phyloP scores from a whole-genome alignment of 306 rosid genomes.

The Inga leiocalycina region DNA sequence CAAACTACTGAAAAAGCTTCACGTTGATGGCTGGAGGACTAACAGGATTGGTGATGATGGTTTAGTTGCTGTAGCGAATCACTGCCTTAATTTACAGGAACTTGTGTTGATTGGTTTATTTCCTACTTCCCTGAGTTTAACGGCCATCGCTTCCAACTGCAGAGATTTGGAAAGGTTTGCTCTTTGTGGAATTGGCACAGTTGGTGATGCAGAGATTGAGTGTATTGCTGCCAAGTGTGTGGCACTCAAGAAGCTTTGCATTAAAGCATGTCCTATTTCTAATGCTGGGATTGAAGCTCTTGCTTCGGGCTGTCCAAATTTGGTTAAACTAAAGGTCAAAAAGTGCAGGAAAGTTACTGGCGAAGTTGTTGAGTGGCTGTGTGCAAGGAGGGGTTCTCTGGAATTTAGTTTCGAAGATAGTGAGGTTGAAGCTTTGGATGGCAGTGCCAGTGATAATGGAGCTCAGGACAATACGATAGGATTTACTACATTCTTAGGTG shows the following conservation, averaged over 20 bases:
- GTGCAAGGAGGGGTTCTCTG: slow-evolving; percentile 58
- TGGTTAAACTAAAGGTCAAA: slow-evolving; percentile 82
- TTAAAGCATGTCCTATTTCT: slow-evolving; percentile 81
- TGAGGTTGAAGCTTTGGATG: slow-evolving; percentile 56
- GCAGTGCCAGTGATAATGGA: slow-evolving; percentile 46
- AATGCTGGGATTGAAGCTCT: slow-evolving; percentile 70
- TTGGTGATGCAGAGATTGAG: slow-evolving; percentile 71
- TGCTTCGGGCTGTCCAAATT: slow-evolving; percentile 86
- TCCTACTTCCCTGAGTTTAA: slow-evolving; percentile 60
- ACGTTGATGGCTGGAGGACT: slow-evolving; percentile 93
- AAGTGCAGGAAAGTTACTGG: slow-evolving; percentile 73
- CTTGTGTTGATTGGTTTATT: slow-evolving; percentile 81
- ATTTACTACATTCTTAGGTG: slow-evolving; percentile 33
- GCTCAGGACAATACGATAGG: slow-evolving; percentile 43
- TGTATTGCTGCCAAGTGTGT: slow-evolving; percentile 68
- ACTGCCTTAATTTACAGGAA: slow-evolving; percentile 65
- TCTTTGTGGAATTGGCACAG: slow-evolving; percentile 67
- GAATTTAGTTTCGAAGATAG: slow-evolving; percentile 62
- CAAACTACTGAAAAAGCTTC: slow-evolving; percentile 74
- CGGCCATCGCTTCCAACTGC: slow-evolving; percentile 65
- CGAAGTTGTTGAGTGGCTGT: slow-evolving; percentile 68
- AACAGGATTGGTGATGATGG: slow-evolving; percentile 78
- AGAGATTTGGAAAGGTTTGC: slow-evolving; percentile 70
- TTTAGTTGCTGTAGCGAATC: slow-evolving; percentile 58
- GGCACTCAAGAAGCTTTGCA: slow-evolving; percentile 79